phyloP scores from a whole-genome alignment of 1,139 yeast genomes.

The Pichia sp. region DNA sequence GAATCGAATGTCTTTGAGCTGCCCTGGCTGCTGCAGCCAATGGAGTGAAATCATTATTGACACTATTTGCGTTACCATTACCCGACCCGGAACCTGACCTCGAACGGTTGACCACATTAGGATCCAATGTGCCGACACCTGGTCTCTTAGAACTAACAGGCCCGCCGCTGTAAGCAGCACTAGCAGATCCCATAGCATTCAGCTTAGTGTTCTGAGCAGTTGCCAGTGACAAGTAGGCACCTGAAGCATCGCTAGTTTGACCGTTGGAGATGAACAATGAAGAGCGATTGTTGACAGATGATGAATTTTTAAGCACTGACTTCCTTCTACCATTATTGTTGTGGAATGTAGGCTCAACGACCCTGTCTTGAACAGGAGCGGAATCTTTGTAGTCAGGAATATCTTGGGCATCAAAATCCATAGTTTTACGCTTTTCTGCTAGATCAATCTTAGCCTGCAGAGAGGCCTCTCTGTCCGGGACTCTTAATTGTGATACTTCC shows the following conservation, averaged over 20 bases:
- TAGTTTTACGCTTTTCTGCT: slow-evolving; percentile 6
- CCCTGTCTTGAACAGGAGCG: background rate
- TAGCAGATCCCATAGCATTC: slow-evolving; percentile 49
- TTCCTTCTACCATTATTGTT: slow-evolving; percentile 36
- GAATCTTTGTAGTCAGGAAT: background rate
- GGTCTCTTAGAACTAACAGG: slow-evolving; percentile 7
- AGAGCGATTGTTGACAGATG: slow-evolving; percentile 21
- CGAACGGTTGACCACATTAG: slow-evolving; percentile 2
- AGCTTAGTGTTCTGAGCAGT: slow-evolving; percentile 76
- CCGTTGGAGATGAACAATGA: slow-evolving; percentile 2
- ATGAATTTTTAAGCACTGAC: slow-evolving; percentile 59
- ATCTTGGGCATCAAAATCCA: background rate
- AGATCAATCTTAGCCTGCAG: slow-evolving; percentile 16
- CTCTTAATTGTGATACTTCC: slow-evolving; percentile 13
- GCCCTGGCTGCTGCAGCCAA: slow-evolving; percentile 30
- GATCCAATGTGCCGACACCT: slow-evolving; percentile 8
- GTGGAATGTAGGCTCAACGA: background rate
- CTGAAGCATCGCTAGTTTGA: slow-evolving; percentile 28
- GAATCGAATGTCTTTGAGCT: slow-evolving; percentile 24
- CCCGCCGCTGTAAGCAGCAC: background rate
- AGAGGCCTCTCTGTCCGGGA: slow-evolving; percentile 25
- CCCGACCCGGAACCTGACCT: slow-evolving; percentile 17
- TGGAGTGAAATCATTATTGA: slow-evolving; percentile 13
- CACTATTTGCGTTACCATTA: background rate
- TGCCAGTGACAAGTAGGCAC: slow-evolving; percentile 62